phyloP scores from a whole-genome alignment of 805 yeast genomes.

The Saccharomycopsis lassenensis region DNA sequence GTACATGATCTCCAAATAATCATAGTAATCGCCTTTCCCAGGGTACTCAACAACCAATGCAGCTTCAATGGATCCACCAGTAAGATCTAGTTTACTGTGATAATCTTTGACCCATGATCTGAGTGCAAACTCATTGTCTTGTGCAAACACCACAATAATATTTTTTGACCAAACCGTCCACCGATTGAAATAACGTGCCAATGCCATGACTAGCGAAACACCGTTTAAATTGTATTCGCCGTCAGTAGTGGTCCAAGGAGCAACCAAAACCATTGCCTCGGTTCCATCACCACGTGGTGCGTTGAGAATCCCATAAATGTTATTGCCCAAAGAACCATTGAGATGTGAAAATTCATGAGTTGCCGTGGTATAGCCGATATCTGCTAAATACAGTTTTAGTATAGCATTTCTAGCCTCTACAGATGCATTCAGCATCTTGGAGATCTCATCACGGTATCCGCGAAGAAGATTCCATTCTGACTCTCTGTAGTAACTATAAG shows the following conservation, averaged over 20 bases:
- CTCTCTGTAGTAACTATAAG: constrained; percentile 81
- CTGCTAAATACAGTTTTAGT: constrained; percentile 50
- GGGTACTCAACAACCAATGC: constrained; percentile 81
- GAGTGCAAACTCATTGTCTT: constrained; percentile 54
- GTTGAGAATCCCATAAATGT: constrained; percentile 71
- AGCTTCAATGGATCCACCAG: constrained; percentile 91
- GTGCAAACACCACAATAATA: constrained; percentile 75
- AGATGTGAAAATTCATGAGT: constrained; percentile 28
- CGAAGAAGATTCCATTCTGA: constrained; percentile 88
- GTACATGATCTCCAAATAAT: constrained; percentile 61
- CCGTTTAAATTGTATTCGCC: constrained; percentile 70
- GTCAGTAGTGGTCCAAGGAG: constrained; percentile 74
- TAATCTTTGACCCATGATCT: constrained; percentile 91
- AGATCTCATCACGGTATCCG: constrained; percentile 62
- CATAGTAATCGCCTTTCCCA: constrained; percentile 52
- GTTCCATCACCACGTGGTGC: constrained; percentile 96
- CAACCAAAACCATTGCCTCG: constrained; percentile 82
- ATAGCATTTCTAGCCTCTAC: constrained; percentile 31
- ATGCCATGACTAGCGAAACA: constrained; percentile 54
- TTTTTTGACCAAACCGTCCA: constrained; percentile 96
- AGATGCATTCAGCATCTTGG: constrained; percentile 25
- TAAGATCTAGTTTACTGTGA: constrained; percentile 70
- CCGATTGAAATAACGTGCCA: constrained; percentile 70
- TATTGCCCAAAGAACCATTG: constrained; percentile 28
- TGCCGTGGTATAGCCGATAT: constrained; percentile 61